Evolutionary conservation across 139 green algal genomes (phyloP), one percentile per base, ranked within the genome.

Genomic region (Zygnema cylindricum): DNA sequence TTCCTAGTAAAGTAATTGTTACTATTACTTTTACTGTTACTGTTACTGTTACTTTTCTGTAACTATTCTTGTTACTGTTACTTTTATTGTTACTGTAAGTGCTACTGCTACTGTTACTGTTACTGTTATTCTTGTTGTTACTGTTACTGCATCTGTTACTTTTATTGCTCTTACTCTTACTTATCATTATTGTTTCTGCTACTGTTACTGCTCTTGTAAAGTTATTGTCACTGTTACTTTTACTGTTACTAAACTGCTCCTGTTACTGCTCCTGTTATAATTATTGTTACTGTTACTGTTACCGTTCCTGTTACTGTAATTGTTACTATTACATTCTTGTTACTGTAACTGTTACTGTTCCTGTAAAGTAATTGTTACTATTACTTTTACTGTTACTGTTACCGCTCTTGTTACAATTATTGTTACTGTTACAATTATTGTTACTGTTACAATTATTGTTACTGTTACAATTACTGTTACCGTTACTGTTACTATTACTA

Each of bases 241-340:
- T 73, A 3, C 77, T 84, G 77, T 3, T 84, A 33, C 7, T 78
- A 25, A 39, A 35, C n/a, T 36, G 79, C 23, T 86, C 40, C 40
- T 86, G 79, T 3, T 86, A 42, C 22, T 81, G 79, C 1, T 85
- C 38, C 39, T 86, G 79, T 30, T 86, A 42, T 30, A 81, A 40
- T 1, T 85, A 40, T 0, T 85, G 78, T 32, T 77, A 40, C 22
- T 85, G 78, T 77, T 85, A 40, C 1, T 85, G 78, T 7, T 85
- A 40, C 1, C 73, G 3, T 57, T 85, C 38, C n/a, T 81, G 79
- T 39, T 86, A 42, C 79, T 39, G 38, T 38, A 42, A 42, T 42
- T 11, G 38, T 42, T 86, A n/a, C 25, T 55, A 25, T 30, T 86
- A 42, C 71, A 2, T 21, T 63, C 16, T 0, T 7, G 39, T 76